These are phyloP conservation scores for Pythium periplocum DNA, from an alignment of 352 stramenopile genomes.

Conservation along the genomic window DNA sequence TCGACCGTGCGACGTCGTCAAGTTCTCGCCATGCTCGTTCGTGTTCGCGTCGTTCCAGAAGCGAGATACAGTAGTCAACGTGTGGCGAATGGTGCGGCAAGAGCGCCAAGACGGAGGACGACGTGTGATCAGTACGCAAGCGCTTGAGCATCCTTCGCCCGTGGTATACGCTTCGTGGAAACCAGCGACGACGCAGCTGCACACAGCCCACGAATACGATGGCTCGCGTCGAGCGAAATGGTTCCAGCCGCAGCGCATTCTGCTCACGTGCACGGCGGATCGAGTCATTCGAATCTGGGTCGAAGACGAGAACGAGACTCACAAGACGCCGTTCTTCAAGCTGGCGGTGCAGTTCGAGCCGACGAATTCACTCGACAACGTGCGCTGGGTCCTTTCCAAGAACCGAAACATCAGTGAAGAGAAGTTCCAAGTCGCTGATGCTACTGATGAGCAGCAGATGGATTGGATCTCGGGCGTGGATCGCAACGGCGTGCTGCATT, in stretches of 20 bases:
- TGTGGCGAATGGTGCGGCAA: slow-evolving; percentile 49
- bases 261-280: slow-evolving; percentile 64
- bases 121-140: slow-evolving; percentile 27
- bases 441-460: slow-evolving; percentile 35
- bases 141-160: slow-evolving; percentile 46
- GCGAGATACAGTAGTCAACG: slow-evolving; percentile 28
- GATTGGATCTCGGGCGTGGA: slow-evolving; percentile 80
- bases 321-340: slow-evolving; percentile 17
- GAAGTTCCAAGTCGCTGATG: slow-evolving; percentile 45
- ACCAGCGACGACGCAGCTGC: slow-evolving; percentile 53
- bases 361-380: slow-evolving; percentile 47
- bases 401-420: slow-evolving; percentile 80
- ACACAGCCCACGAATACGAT: slow-evolving; percentile 45
- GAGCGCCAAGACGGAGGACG: slow-evolving; percentile 1
- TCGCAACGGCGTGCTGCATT: slow-evolving; percentile 46
- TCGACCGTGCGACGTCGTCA: slow-evolving; percentile 42
- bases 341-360: slow-evolving; percentile 48
- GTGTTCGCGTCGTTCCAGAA: slow-evolving; percentile 52
- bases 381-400: slow-evolving; percentile 77
- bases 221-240: slow-evolving; percentile 54
- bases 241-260: slow-evolving; percentile 64
- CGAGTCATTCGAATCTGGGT: slow-evolving; percentile 64
- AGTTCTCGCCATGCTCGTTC: slow-evolving; percentile 68
- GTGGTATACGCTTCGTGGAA: slow-evolving; percentile 83
- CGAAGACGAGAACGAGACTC: slow-evolving; percentile 17